Evolutionary conservation across 2,329 filamentous ascomycete species (phyloP).

Genomic region (Niveomyces coronatus): DNA sequence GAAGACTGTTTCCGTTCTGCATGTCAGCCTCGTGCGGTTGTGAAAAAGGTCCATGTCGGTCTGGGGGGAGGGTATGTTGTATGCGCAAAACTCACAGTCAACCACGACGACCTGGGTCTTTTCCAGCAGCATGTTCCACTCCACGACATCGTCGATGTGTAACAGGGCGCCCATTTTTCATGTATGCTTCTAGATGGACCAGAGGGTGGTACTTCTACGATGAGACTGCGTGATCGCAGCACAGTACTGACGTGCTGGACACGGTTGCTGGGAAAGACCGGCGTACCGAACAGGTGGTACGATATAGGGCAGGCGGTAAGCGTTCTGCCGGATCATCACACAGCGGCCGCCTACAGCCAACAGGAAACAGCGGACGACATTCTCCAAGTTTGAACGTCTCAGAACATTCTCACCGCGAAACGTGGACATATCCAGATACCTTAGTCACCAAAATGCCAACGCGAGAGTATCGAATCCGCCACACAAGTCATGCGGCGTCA

Average conservation of each 20-base stretch:
- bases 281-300: not conserved
- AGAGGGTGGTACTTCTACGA: too few species aligned
- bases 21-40: too few species aligned
- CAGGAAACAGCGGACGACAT: not conserved
- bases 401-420: too few species aligned
- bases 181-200: not conserved
- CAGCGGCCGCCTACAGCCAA: not conserved
- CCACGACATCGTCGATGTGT: constrained; percentile 6
- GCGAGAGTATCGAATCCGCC: too few species aligned
- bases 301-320: constrained; percentile 4
- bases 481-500: too few species aligned
- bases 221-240: too few species aligned
- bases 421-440: too few species aligned
- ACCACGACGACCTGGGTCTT: constrained; percentile 9
- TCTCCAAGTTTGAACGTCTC: not conserved
- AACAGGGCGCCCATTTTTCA: not conserved
- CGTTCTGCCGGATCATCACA: not conserved
- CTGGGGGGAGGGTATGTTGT: too few species aligned
- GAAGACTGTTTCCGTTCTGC: constrained; percentile 68
- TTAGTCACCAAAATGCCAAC: too few species aligned
- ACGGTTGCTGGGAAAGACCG: constrained; percentile 9
- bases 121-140: constrained; percentile 9
- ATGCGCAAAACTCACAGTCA: constrained; percentile 11
- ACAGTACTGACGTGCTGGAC: constrained; percentile 1
- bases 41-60: not conserved